phyloP scores from a whole-genome alignment of 768 basidiomycete genomes.

The Filobasidium wieringae region DNA sequence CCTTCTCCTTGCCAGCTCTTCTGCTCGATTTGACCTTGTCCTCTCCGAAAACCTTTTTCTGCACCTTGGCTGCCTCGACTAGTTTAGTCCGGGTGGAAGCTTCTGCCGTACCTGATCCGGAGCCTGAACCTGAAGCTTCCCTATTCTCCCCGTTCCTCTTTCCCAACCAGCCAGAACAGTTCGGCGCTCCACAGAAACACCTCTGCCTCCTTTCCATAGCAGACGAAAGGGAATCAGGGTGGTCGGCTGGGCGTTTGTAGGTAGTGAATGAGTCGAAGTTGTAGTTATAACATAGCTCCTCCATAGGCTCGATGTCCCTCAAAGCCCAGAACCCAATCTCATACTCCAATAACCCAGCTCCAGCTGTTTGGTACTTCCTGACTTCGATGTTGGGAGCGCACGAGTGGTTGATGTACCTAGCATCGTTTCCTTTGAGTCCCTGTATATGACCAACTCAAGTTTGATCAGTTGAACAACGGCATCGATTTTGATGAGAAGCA shows the following conservation, averaged over 20 bases:
- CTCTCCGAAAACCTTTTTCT: too few species aligned
- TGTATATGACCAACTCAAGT: neutral
- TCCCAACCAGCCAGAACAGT: slow-evolving; percentile 35
- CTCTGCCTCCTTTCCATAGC: slow-evolving; percentile 26
- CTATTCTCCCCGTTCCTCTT: slow-evolving; percentile 17
- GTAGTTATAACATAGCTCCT: slow-evolving; percentile 41
- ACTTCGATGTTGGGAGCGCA: slow-evolving; percentile 40
- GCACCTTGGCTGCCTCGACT: neutral
- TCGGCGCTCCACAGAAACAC: slow-evolving; percentile 37
- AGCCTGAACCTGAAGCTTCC: slow-evolving; percentile 1
- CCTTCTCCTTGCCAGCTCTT: neutral
- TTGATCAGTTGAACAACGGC: neutral
- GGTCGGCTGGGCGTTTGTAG: slow-evolving; percentile 5
- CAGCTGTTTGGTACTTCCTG: slow-evolving; percentile 34
- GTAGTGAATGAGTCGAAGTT: slow-evolving; percentile 35
- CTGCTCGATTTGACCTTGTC: neutral
- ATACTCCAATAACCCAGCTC: slow-evolving; percentile 38
- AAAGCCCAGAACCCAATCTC: slow-evolving; percentile 41
- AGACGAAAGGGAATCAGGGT: slow-evolving; percentile 9
- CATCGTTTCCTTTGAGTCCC: slow-evolving; percentile 39
- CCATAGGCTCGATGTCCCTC: slow-evolving; percentile 35
- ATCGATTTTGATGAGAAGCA: neutral
- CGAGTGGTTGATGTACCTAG: slow-evolving; percentile 41
- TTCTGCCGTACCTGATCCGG: too few species aligned
- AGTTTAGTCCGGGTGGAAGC: neutral